A percentile compares a stretch with the other conserved stretches of the same genome.
Evolutionary conservation across 208 protist genomes (phyloP).

Genomic region (Leishmania tarentolae): DNA sequence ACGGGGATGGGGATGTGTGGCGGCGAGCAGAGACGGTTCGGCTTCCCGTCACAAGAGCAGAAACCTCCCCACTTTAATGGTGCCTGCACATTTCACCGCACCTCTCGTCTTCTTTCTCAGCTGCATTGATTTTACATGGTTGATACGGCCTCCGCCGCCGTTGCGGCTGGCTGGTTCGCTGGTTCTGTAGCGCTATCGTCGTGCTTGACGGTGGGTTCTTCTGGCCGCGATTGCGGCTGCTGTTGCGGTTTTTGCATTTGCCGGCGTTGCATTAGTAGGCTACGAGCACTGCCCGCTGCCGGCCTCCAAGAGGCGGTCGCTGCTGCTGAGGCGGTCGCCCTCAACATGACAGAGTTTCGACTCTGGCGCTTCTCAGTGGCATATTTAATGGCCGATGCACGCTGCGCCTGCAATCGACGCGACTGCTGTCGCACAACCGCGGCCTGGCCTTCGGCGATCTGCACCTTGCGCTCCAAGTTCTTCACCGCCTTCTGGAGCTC

Average conservation of each 20-base stretch:
- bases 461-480: conserved; percentile 92
- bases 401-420: conserved; percentile 37
- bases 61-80: neutral
- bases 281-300: conserved; percentile 11
- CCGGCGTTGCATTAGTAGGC: conserved; percentile 18
- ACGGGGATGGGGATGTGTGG: neutral
- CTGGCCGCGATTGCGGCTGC: neutral
- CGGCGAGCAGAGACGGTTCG: neutral
- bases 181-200: neutral
- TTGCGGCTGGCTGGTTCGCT: conserved; percentile 1
- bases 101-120: neutral
- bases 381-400: conserved; percentile 40
- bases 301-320: conserved; percentile 7
- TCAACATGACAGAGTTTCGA: neutral
- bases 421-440: conserved; percentile 67
- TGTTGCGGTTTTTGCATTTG: conserved; percentile 5
- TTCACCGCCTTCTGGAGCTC: conserved; percentile 85
- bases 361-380: conserved; percentile 25
- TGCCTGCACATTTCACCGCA: neutral
- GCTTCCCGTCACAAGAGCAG: neutral
- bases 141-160: neutral
- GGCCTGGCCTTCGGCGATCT: conserved; percentile 89
- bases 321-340: conserved; percentile 2
- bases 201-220: neutral
- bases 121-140: conserved; percentile 1